Conservation (phyloP, 805 yeast species). For the Spencermartinsiella europaea region DNA sequence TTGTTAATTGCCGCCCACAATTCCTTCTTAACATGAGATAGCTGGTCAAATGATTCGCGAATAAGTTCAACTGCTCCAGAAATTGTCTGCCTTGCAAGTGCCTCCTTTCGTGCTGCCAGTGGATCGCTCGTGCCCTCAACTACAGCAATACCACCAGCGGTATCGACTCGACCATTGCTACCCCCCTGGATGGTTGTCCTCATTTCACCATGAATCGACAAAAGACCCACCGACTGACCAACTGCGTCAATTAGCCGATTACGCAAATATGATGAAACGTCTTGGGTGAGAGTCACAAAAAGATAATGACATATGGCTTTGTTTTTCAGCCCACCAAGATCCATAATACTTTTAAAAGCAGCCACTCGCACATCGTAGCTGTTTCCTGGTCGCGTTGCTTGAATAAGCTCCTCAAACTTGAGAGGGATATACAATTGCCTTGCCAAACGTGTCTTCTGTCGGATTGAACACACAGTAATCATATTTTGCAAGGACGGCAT, state of each 20-base stretch:
- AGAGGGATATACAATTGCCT: slow-evolving; percentile 48
- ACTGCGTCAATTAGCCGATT: slow-evolving; percentile 46
- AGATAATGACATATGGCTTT: slow-evolving; percentile 54
- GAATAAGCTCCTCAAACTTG: slow-evolving; percentile 50
- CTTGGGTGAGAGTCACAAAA: slow-evolving; percentile 52
- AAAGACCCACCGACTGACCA: slow-evolving; percentile 50
- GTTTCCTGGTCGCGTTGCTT: slow-evolving; percentile 45
- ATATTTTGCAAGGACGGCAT: slow-evolving; percentile 63
- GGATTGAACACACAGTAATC: slow-evolving; percentile 52
- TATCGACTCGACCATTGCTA: slow-evolving; percentile 16
- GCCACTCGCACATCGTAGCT: slow-evolving; percentile 52
- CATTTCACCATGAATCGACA: slow-evolving; percentile 56
- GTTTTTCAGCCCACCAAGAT: slow-evolving; percentile 74
- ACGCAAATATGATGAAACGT: slow-evolving; percentile 49
- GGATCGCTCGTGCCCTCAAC: slow-evolving; percentile 45
- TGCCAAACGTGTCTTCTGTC: slow-evolving; percentile 56
- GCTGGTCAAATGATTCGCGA: slow-evolving; percentile 50
- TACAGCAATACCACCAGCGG: slow-evolving; percentile 42
- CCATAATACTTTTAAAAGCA: slow-evolving; percentile 65
- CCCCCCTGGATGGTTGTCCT: slow-evolving; percentile 1
- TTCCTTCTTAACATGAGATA: slow-evolving; percentile 49
- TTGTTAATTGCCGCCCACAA: slow-evolving; percentile 65
- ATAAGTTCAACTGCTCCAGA: slow-evolving; percentile 62
- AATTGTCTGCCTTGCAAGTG: slow-evolving; percentile 56
- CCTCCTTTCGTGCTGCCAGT: slow-evolving; percentile 53